Base-by-base conservation (phyloP, 2,329 filamentous ascomycete species). In the Aspergillus fructus region DNA sequence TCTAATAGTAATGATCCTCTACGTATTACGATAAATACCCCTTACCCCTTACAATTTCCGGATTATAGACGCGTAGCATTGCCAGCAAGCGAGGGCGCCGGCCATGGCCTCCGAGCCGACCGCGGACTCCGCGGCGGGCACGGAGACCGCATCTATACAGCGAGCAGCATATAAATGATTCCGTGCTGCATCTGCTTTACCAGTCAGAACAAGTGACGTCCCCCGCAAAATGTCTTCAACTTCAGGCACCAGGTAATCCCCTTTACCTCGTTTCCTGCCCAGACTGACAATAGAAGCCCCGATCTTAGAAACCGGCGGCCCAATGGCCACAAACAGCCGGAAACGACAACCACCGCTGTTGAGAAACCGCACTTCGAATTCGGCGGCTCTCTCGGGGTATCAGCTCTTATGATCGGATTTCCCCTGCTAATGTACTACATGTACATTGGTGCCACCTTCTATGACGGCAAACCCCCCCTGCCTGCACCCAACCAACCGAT, bases 391-490 rank as follows among this genome's bases (percentile, higher is more conserved):
- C 71, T 84, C 4, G 93, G 93, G 49, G 88, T 91, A 45, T 76
- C 82, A 8, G 79, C 83, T 62, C 89, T 97, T 82, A 97, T 97
- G 91, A 81, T 90, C 61, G 86, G 89, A 45, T 99, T 97, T 75
- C 94, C 94, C 12, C 59, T 87, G 24, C 82, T 97, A 64, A 97
- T 97, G 93, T 97, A 90, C 84, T 97, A 97, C 79, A 96, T 97
- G 93, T 97, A 92, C 90, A 87, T 96, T 72, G 94, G 94, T 40
- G 89, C 93, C 12, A 92, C 88, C 30, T 96, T 93, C 78, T 97
- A 97, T 78, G 81, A 91, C 69, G 93, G 93, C 61, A 85, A 89
- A 60, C 79, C 94, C 23, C 94, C 94, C 8, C 76, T 80, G 23
- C 90, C 87, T 0, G 76, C 77, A 2, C 68, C 82, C 13, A 87